phyloP scores from a whole-genome alignment of 169 alveolate genomes.

The Cystoisospora suis region DNA sequence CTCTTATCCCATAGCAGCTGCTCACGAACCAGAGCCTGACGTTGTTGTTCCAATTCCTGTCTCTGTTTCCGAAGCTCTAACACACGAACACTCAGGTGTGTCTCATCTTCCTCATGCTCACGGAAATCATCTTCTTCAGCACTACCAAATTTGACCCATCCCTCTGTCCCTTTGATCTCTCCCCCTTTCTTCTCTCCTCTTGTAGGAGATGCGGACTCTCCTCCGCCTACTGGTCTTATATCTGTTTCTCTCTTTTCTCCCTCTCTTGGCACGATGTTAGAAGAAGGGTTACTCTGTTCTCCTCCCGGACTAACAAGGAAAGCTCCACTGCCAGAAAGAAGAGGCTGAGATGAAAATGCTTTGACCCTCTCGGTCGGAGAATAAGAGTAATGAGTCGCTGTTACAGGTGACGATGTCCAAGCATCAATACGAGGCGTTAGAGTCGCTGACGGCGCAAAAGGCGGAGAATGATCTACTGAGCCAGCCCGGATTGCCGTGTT shows the following conservation, averaged over 20 bases:
- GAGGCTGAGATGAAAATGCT: not conserved
- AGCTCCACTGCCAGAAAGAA: not conserved
- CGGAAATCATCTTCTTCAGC: not conserved
- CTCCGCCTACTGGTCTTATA: not conserved
- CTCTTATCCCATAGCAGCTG: not conserved
- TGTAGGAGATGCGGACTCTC: not conserved
- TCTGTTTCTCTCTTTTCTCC: not conserved
- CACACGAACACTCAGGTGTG: not conserved
- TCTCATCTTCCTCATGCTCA: not conserved
- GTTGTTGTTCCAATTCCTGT: conserved; percentile 12
- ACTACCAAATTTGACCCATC: not conserved
- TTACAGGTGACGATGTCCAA: too few species aligned
- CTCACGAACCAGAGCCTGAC: not conserved
- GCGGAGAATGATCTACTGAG: too few species aligned
- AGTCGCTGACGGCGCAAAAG: too few species aligned
- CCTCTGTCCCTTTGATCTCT: not conserved
- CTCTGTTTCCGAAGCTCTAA: not conserved
- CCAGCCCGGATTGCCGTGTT: too few species aligned
- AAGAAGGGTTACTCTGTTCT: not conserved
- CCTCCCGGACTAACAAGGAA: not conserved
- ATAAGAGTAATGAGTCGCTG: too few species aligned
- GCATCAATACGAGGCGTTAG: too few species aligned
- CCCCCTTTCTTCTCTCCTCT: not conserved
- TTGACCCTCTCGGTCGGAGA: too few species aligned
- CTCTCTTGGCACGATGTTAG: not conserved